Evolutionary conservation across 176 grass and related monocot species (phyloP), one percentile per base, ranked within the genome.

Genomic region (Phragmites australis): DNA sequence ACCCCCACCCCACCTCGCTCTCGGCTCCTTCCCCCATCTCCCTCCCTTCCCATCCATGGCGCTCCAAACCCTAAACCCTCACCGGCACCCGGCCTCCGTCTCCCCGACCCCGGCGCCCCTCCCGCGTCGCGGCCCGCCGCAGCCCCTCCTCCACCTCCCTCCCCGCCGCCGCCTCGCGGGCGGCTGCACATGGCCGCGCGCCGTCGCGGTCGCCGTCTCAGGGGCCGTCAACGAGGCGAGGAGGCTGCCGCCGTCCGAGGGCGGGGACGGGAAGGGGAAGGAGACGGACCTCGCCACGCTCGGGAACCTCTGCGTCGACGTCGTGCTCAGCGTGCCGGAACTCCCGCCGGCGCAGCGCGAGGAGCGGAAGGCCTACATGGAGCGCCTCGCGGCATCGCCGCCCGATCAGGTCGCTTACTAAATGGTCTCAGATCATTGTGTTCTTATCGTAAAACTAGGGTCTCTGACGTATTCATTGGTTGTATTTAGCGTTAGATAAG

Each of bases 241-340:
- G 79, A 81, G 83, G 83, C 62, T 67, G 31, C 43, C 21, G 27
- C 31, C 58, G 10, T 18, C 0, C 1, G 70, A 41, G 23, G 70
- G 42, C 34, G 78, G 31, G 58, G 68, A 42, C 5, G 68, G n/a
- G n/a, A n/a, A 26, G 9, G 69, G 57, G 40, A 93, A 86, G 78
- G 75, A 50, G 6, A 85, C 89, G 27, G 96, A 98, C 80, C 90
- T 98, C 81, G 81, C 90, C 50, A 98, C 90, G 46, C 84, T 98
- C 63, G 92, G 96, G 2, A 98, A 98, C 87, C 84, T 98, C 47
- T 98, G 92, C 67, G 90, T 94, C 26, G 92, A 98, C 37, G 91
- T 98, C 82, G 90, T 94, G 19, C 88, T 98, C 70, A 85, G 80
- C 62, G 96, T 98, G 32, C 90, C 92, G 15, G 75, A 84, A 70